Conservation (phyloP, 495 filamentous ascomycete genomes). For the Antarctomyces pellizariae region DNA sequence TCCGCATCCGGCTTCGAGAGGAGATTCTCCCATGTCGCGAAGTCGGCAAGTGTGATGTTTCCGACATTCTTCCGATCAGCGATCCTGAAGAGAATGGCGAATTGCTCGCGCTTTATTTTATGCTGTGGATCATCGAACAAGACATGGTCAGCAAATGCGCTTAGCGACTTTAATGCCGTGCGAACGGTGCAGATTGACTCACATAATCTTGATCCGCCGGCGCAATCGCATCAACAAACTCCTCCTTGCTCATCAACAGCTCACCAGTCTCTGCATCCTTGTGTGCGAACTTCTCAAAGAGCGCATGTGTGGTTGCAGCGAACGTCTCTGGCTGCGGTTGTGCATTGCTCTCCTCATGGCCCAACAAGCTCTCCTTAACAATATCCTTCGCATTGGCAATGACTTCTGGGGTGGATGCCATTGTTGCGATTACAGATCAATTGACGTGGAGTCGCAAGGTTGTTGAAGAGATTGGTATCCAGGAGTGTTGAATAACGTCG, state of each 20-base stretch:
- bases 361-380: slow-evolving; percentile 59
- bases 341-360: slow-evolving; percentile 29
- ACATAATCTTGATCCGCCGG: slow-evolving; percentile 80
- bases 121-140: slow-evolving; percentile 33
- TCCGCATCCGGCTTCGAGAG: slow-evolving; percentile 88
- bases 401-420: too few relatives aligned
- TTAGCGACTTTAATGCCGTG: slow-evolving; percentile 1
- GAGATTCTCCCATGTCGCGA: slow-evolving; percentile 81
- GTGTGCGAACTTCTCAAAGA: slow-evolving; percentile 55
- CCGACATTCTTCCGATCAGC: slow-evolving; percentile 57
- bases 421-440: too few relatives aligned
- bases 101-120: slow-evolving; percentile 91
- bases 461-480: too few relatives aligned
- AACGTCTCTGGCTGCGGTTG: slow-evolving; percentile 22
- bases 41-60: slow-evolving; percentile 58
- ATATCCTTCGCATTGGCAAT: slow-evolving; percentile 20
- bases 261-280: slow-evolving; percentile 57
- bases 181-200: slow-evolving; percentile 16
- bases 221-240: slow-evolving; percentile 80
- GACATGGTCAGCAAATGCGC: background rate
- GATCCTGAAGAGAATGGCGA: slow-evolving; percentile 72
- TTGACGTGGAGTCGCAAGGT: too few relatives aligned
- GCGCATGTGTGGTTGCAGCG: slow-evolving; percentile 41
- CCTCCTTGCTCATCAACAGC: slow-evolving; percentile 51
- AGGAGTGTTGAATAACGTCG: too few relatives aligned